These are phyloP conservation scores for Phytophthora capsici DNA, from an alignment of 352 stramenopile genomes.

Conservation along the genomic window DNA sequence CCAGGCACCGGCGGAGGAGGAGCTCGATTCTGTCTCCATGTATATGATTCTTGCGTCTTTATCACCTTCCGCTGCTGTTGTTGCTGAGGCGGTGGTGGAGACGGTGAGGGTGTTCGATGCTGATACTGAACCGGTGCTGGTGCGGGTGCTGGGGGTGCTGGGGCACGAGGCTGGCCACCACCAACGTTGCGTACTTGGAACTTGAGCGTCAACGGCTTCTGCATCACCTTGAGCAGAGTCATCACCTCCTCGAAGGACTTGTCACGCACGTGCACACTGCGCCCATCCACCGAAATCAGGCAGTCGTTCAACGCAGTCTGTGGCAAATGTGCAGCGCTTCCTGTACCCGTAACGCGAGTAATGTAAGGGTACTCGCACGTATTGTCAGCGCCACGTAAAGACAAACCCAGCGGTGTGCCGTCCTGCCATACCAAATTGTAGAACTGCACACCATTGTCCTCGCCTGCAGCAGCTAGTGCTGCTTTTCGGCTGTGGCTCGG, in stretches of 20 bases:
- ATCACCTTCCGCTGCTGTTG: constrained; percentile 40
- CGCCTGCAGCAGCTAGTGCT: constrained; percentile 31
- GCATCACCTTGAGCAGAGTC: constrained; percentile 87
- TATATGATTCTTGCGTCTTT: constrained; percentile 64
- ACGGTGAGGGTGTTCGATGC: constrained; percentile 28
- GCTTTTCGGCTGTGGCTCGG: constrained; percentile 45
- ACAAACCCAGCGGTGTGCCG: constrained; percentile 74
- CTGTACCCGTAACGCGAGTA: constrained; percentile 83
- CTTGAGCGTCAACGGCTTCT: constrained; percentile 85
- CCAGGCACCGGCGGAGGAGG: constrained; percentile 34
- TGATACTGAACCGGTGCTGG: constrained; percentile 33
- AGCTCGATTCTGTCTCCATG: constrained; percentile 66
- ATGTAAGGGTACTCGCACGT: constrained; percentile 88
- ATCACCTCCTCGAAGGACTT: constrained; percentile 91
- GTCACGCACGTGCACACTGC: constrained; percentile 79
- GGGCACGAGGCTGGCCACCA: constrained; percentile 26
- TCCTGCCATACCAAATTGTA: constrained; percentile 90
- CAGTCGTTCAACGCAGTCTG: constrained; percentile 78
- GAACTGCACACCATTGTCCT: constrained; percentile 57
- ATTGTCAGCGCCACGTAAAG: constrained; percentile 72
- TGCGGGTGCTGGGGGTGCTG: constrained; percentile 23
- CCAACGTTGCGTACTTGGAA: constrained; percentile 68
- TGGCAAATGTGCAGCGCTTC: constrained; percentile 81
- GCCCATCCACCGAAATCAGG: constrained; percentile 82
- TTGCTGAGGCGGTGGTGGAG: constrained; percentile 16